Evolutionary conservation across 345 rosid genomes (phyloP), one percentile per base, ranked within the genome.

Genomic region (Raphanus raphanistrum): DNA sequence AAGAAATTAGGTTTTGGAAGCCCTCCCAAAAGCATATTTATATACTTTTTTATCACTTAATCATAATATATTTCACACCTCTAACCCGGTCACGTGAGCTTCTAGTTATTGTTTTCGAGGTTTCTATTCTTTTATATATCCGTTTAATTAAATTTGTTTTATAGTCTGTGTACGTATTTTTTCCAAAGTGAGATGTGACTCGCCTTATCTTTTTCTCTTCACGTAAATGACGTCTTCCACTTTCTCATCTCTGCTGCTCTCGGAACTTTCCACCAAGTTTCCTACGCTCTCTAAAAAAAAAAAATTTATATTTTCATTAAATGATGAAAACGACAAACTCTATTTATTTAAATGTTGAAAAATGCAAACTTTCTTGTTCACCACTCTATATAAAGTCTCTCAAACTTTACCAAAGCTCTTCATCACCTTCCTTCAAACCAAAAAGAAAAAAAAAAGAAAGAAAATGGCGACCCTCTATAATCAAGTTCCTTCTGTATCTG

Each of bases 191-290:
- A 25, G 73, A 78, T 26, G 63, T 72, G 73, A 78, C 81, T 71
- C 6, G 6, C 64, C 2, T 59, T 58, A 69, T 60, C 81, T 35
- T 78, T 72, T 66, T 33, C 77, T 16, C 57, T 72, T 78, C 73
- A 72, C 73, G 48, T 48, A 72, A 32, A 60, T 78, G 81, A 72
- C 81, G 73, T 72, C 43, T 60, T 78, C 81, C 81, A 66, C 81
- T 72, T 78, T 55, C 48, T 65, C 73, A 50, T 50, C 55, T 66
- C 68, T 32, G 59, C 63, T 25, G 50, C 62, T 26, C 21, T 15
- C 55, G 62, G 63, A 71, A 52, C 76, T 77, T 77, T 43, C 76
- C 72, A 65, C 72, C 6, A 71, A 71, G 62, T 67, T 72, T 72
- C 77, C 59, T 21, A 32, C 67, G 11, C 61, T 77, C 60, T 21